A percentile compares a stretch with the other conserved stretches of the same genome.
Evolutionary conservation across 306 rosid genomes (phyloP).

Genomic region (Begonia masoniana): DNA sequence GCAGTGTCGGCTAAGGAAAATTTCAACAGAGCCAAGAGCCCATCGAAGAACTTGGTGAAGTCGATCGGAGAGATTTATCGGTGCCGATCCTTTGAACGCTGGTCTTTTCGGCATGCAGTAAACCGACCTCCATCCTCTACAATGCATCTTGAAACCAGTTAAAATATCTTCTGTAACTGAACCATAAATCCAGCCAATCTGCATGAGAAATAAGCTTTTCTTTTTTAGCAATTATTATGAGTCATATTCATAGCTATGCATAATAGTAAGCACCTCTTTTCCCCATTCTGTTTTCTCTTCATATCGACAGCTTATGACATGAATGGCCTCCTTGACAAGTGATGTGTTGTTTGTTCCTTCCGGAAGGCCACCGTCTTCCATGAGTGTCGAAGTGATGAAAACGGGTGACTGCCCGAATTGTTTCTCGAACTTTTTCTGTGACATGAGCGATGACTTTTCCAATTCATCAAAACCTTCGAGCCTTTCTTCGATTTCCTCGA

Average conservation of each 20-base stretch:
- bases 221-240: not conserved
- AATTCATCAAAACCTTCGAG: conserved; percentile 62
- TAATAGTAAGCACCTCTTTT: conserved; percentile 48
- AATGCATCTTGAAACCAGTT: conserved; percentile 97
- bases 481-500: conserved; percentile 69
- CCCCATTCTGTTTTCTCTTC: conserved; percentile 99
- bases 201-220: conserved; percentile 10
- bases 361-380: conserved; percentile 79
- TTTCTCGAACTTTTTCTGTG: conserved; percentile 57
- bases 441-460: conserved; percentile 64
- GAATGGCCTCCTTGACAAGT: conserved; percentile 83
- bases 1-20: conserved; percentile 78
- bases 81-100: conserved; percentile 93
- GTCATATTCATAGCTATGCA: not conserved
- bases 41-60: conserved; percentile 78
- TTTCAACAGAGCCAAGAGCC: conserved; percentile 83
- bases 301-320: conserved; percentile 84
- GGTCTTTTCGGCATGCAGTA: conserved; percentile 85
- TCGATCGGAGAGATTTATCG: conserved; percentile 76
- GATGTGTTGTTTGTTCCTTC: conserved; percentile 44
- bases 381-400: conserved; percentile 77
- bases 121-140: conserved; percentile 95
- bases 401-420: conserved; percentile 78
- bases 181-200: conserved; percentile 99
- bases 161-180: conserved; percentile 82